Base-by-base conservation (phyloP, 192 early-diverging fungal species). In the Backusella tuberculispora region DNA sequence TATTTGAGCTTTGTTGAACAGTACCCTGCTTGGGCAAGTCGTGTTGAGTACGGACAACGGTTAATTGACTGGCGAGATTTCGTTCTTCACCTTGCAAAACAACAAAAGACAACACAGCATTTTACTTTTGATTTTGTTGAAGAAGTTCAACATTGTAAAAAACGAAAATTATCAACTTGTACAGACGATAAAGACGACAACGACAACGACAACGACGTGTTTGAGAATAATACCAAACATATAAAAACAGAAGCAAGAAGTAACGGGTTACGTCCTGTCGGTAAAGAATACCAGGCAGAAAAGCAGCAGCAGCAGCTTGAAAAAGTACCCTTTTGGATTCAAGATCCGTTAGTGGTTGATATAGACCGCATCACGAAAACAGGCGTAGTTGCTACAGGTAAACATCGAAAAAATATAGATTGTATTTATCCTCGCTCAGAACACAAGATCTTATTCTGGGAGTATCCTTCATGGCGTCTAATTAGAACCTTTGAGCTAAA, bases 391-490 rank as follows among this genome's bases (percentile, higher is more conserved):
- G 79, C 79, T 13, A 81, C 79, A 3, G 79, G 79, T 10, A 81
- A 81, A 38, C 79, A 81, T 45, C 75, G 79, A 38, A 48, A 56
- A 21, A 56, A 43, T 9, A 1, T 29, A 14, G 1, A 66, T 66
- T 21, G 64, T 7, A 14, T 69, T n/a, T 40, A 47, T 5, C 19
- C 38, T 34, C 48, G 74, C 5, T 76, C 74, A 38, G 74, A 81
- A 19, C 79, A 81, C 46, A 73, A 74, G 41, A 68, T 81, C 17
- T 42, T 81, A 12, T 81, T 81, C 21, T 81, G 79, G 79, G 46
- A 72, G 9, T 81, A 81, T 74, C 79, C 79, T 13, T 77, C 72
- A 43, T 81, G 79, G 79, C 41, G 63, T 10, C 68, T 81, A 4
- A 66, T 74, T 0, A 45, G 79, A 24, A 48, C 67, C 15, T 76